Percentiles rank a stretch among this genome's conserved stretches.
Evolutionary conservation across 305 asterid species (phyloP).

Genomic region (Rubia peregrina): DNA sequence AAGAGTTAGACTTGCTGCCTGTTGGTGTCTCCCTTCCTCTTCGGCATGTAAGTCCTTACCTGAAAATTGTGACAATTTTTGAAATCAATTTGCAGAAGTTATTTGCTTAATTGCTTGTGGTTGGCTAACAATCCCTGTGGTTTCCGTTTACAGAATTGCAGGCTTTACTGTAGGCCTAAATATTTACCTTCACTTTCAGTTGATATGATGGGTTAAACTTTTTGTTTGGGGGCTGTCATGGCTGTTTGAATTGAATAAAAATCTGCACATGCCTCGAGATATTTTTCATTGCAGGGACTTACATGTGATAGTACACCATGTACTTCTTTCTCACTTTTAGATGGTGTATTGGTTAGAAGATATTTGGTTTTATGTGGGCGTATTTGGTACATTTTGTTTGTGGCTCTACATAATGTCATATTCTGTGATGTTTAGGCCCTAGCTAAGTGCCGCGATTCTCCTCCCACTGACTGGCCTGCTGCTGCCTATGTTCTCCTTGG

Average conservation of each 20-base stretch:
- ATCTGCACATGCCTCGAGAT: not conserved
- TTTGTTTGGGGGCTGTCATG: not conserved
- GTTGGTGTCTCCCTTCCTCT: conserved; percentile 93
- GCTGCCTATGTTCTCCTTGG: conserved; percentile 95
- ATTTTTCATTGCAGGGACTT: not conserved
- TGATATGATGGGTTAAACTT: not conserved
- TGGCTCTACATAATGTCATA: conserved; percentile 9
- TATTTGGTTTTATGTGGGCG: conserved; percentile 1
- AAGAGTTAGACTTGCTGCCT: conserved; percentile 85
- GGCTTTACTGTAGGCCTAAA: not conserved
- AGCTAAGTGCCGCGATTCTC: conserved; percentile 91
- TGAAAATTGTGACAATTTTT: not conserved
- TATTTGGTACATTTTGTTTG: conserved; percentile 13
- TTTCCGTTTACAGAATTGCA: not conserved
- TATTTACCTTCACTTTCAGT: not conserved
- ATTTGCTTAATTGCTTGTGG: not conserved
- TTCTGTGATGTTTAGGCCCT: conserved; percentile 50
- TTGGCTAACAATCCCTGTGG: not conserved
- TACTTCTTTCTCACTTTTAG: not conserved
- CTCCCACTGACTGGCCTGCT: conserved; percentile 92
- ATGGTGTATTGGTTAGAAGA: not conserved
- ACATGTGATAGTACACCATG: not conserved
- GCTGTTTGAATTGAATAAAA: not conserved
- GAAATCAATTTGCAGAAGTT: not conserved
- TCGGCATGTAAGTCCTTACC: conserved; percentile 73